phyloP scores from a whole-genome alignment of 2,329 filamentous ascomycete genomes.

The Fusarium sulawesiense region DNA sequence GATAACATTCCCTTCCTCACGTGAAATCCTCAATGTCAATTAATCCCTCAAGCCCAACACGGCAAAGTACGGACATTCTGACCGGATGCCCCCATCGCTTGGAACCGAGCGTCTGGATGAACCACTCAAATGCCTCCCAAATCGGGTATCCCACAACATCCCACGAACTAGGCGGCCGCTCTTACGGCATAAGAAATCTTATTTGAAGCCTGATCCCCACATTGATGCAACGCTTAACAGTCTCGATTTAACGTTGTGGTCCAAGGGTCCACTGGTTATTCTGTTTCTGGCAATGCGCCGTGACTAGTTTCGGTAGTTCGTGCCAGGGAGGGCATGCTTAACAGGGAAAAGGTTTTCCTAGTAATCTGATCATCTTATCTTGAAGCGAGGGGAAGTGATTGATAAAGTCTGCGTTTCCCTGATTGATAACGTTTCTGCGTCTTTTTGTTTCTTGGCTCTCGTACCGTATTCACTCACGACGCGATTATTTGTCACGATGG shows the following conservation, averaged over 20 bases:
- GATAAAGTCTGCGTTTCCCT: background rate
- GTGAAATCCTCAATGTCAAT: background rate
- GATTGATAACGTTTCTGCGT: background rate
- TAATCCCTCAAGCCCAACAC: background rate
- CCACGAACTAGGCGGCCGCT: background rate
- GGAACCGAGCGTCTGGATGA: background rate
- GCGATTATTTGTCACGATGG: background rate
- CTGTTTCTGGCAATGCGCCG: background rate
- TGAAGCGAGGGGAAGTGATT: background rate
- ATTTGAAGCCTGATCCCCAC: background rate
- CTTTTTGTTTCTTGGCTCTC: background rate
- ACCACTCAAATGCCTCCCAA: background rate
- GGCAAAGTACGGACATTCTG: background rate
- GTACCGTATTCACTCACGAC: background rate
- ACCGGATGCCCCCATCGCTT: background rate
- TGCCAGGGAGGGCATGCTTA: background rate
- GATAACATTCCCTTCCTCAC: background rate
- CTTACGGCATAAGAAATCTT: background rate
- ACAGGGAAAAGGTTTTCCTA: background rate
- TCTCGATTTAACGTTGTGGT: background rate
- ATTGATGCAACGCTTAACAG: background rate
- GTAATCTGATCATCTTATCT: constrained; percentile 28
- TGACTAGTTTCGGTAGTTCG: background rate
- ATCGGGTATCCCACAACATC: background rate
- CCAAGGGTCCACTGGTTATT: background rate